Evolutionary conservation across 2,329 filamentous ascomycete genomes (phyloP).

Genomic region (Colletotrichum theobromicola): DNA sequence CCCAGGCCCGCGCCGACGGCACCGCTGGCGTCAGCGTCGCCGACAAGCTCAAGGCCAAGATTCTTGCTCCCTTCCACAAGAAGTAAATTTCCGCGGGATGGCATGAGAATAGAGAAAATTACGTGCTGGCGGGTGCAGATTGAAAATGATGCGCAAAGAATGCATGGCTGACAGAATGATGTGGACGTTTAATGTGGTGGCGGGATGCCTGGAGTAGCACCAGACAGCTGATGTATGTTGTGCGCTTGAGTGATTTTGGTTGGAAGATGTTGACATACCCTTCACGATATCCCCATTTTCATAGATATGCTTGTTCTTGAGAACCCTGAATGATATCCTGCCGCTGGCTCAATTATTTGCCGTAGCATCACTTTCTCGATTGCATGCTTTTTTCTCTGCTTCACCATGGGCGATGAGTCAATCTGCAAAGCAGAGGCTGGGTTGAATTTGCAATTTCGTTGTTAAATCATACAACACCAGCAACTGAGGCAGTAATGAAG

Average conservation of each 20-base stretch:
- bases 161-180: neutral
- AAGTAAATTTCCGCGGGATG: constrained; percentile 34
- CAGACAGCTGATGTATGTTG: neutral
- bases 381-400: neutral
- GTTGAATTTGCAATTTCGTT: neutral
- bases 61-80: constrained; percentile 52
- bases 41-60: constrained; percentile 63
- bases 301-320: neutral
- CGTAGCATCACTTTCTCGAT: neutral
- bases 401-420: neutral
- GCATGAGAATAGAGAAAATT: neutral
- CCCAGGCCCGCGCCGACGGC: constrained; percentile 29
- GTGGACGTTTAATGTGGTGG: neutral
- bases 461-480: neutral
- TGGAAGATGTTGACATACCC: constrained; percentile 9
- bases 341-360: neutral
- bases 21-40: constrained; percentile 49
- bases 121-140: neutral
- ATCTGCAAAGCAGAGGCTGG: neutral
- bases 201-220: neutral
- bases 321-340: neutral
- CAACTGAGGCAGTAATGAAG: neutral
- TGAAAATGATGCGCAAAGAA: neutral
- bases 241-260: neutral
- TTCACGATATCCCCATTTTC: constrained; percentile 19